These are phyloP conservation scores for Elaeis oleifera DNA, from an alignment of 202 grass and related monocot genomes.

Conservation along the genomic window DNA sequence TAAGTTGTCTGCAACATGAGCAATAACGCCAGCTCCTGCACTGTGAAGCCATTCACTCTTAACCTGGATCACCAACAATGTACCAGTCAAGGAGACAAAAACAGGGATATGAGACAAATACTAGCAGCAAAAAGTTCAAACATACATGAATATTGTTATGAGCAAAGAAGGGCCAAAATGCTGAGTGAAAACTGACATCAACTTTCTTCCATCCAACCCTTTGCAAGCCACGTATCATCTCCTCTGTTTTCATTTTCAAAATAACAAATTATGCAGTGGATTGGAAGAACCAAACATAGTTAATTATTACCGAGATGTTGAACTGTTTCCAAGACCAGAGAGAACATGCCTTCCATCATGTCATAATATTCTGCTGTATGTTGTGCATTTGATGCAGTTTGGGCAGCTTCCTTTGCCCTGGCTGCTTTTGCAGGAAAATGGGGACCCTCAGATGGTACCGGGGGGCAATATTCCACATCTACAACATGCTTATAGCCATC, in stretches of 20 bases:
- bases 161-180: constrained; percentile 70
- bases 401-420: constrained; percentile 54
- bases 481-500: constrained; percentile 75
- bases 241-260: constrained; percentile 50
- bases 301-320: background rate
- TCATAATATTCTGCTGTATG: constrained; percentile 58
- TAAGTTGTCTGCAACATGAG: constrained; percentile 53
- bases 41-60: constrained; percentile 75
- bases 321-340: background rate
- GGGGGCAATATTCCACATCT: constrained; percentile 55
- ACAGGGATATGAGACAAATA: background rate
- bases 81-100: background rate
- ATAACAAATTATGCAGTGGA: background rate
- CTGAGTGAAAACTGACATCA: constrained; percentile 68
- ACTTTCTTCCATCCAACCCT: constrained; percentile 93
- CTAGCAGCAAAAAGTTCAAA: background rate
- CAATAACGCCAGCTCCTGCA: constrained; percentile 64
- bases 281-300: background rate
- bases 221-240: constrained; percentile 76
- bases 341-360: constrained; percentile 57
- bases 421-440: constrained; percentile 62
- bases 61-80: constrained; percentile 37
- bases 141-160: constrained; percentile 88
- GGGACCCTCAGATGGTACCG: constrained; percentile 35
- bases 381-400: constrained; percentile 45